Evolutionary conservation across 2,329 filamentous ascomycete species (phyloP).

Genomic region (Coniochaeta sp.): DNA sequence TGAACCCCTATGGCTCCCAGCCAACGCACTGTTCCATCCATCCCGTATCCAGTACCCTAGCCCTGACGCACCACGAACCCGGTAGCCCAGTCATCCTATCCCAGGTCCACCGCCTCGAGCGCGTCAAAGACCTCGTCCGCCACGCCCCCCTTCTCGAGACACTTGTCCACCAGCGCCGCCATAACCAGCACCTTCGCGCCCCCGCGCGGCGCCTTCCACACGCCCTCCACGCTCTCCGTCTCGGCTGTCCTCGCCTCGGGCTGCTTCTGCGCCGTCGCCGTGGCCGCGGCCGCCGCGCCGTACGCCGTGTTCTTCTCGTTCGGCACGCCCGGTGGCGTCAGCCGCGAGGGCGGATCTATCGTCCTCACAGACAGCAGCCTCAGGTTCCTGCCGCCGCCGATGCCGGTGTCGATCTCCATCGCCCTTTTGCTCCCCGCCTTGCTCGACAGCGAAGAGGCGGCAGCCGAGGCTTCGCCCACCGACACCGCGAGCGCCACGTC

Average conservation of each 20-base stretch:
- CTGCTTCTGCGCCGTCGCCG: conserved; percentile 28
- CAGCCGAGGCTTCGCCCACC: conserved; percentile 42
- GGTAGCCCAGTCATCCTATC: conserved; percentile 25
- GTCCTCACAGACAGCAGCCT: conserved; percentile 63
- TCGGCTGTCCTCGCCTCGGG: conserved; percentile 35
- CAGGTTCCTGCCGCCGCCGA: conserved; percentile 31
- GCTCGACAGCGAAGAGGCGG: conserved; percentile 3
- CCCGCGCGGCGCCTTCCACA: conserved; percentile 81
- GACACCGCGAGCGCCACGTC: conserved; percentile 85
- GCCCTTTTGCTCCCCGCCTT: conserved; percentile 10
- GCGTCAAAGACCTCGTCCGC: conserved; percentile 81
- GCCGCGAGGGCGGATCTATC: conserved; percentile 65
- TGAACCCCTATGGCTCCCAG: not conserved
- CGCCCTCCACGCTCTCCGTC: conserved; percentile 56
- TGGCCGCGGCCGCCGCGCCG: conserved; percentile 23
- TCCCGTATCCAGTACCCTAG: not conserved
- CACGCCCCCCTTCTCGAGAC: conserved; percentile 70
- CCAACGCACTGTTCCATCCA: not conserved
- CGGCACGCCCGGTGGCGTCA: conserved; percentile 65
- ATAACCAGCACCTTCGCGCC: conserved; percentile 72
- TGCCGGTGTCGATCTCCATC: conserved; percentile 31
- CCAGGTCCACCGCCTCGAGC: conserved; percentile 66
- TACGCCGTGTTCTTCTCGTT: conserved; percentile 54
- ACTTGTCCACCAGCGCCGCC: conserved; percentile 66
- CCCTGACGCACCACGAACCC: not conserved